A percentile compares a stretch with the other conserved stretches of the same genome.
Conservation (phyloP, 176 grass and related monocot species). For the Aechmea fasciata region DNA sequence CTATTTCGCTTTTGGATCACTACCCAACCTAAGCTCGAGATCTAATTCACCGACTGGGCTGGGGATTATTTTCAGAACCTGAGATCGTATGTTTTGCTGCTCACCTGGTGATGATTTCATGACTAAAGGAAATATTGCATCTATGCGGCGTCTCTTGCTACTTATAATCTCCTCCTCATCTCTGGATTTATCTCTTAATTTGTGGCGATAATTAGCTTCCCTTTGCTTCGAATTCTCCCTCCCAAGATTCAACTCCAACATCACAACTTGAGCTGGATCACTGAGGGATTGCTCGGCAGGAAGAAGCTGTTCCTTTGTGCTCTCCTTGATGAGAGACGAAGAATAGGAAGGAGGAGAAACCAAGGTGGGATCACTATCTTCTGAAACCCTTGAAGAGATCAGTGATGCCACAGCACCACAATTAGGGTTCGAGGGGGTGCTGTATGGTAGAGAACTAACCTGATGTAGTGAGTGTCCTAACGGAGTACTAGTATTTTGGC, state of each 20-base stretch:
- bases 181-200: neutral
- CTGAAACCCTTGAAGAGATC: neutral
- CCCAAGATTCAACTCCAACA: neutral
- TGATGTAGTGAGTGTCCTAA: neutral
- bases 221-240: neutral
- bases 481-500: neutral
- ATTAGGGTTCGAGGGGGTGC: slow-evolving; percentile 7
- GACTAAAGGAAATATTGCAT: neutral
- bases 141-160: neutral
- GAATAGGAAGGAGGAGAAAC: no score
- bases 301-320: neutral
- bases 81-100: neutral
- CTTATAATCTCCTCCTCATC: neutral
- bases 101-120: neutral
- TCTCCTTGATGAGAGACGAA: no score
- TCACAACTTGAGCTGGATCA: neutral
- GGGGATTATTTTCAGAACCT: neutral
- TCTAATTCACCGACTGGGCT: slow-evolving; percentile 6
- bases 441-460: slow-evolving; percentile 1
- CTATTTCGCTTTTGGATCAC: neutral
- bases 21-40: slow-evolving; percentile 20
- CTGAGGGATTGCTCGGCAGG: neutral
- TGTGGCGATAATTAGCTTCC: neutral
- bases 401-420: neutral
- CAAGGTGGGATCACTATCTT: neutral